Percentiles rank a stretch among this genome's conserved stretches.
These are phyloP conservation scores for Marchantia paleacea DNA, from an alignment of 225 moss, liverwort and hornwort genomes.

Conservation along the genomic window DNA sequence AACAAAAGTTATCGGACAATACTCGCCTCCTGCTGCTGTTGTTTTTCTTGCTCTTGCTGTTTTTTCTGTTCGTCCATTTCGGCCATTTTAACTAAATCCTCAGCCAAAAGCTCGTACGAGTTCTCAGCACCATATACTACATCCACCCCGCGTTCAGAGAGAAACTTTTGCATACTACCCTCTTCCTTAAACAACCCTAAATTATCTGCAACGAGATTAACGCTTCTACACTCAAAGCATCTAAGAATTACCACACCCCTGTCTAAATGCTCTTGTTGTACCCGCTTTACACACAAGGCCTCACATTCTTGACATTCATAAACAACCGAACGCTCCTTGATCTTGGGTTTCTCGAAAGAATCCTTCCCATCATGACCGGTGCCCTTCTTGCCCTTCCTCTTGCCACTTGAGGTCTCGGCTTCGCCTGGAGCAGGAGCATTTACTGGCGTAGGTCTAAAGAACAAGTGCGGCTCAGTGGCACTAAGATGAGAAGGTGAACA, in stretches of 20 bases:
- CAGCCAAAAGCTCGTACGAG: constrained; percentile 35
- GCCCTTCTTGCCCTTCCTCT: background rate
- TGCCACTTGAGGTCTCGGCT: background rate
- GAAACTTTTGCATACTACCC: constrained; percentile 40
- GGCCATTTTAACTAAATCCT: constrained; percentile 18
- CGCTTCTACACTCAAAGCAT: constrained; percentile 40
- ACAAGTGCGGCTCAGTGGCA: background rate
- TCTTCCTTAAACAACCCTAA: constrained; percentile 38
- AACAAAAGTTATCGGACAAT: no score
- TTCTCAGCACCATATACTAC: constrained; percentile 20
- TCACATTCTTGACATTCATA: constrained; percentile 30
- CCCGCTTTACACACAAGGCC: constrained; percentile 33
- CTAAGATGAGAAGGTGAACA: background rate
- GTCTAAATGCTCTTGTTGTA: constrained; percentile 36
- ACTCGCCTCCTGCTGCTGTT: background rate
- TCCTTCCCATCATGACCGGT: background rate
- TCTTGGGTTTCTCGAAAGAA: background rate
- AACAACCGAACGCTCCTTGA: constrained; percentile 31
- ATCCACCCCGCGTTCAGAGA: constrained; percentile 37
- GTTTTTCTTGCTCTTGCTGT: background rate
- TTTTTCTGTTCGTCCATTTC: constrained; percentile 12
- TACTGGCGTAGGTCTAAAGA: background rate
- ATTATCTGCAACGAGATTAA: constrained; percentile 36
- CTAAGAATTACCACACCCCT: constrained; percentile 35
- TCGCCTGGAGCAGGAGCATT: background rate